Conservation (phyloP, 176 grass and related monocot genomes). For the Avena sativa region DNA sequence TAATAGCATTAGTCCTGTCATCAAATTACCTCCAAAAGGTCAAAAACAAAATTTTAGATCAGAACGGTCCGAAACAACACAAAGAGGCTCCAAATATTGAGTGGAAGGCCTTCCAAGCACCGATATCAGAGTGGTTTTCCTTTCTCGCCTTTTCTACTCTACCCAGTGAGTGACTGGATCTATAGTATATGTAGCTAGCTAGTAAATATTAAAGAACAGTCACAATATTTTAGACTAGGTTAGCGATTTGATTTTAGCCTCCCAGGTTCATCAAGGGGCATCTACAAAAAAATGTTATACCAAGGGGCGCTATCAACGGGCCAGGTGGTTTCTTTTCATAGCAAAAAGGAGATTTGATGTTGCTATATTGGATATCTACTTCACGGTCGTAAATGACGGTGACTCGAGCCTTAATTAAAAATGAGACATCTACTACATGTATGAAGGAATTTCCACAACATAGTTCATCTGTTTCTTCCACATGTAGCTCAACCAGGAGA, state of each 20-base stretch:
- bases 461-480: no score
- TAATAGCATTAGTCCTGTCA: neutral
- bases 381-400: neutral
- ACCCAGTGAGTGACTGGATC: neutral
- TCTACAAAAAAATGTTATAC: neutral
- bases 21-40: neutral
- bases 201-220: neutral
- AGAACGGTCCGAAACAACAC: neutral
- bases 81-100: neutral
- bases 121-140: neutral
- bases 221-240: neutral
- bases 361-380: neutral
- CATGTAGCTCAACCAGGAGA: no score
- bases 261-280: conserved; percentile 5
- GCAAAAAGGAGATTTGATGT: neutral
- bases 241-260: neutral
- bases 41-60: neutral
- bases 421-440: neutral
- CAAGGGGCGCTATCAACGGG: neutral
- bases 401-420: neutral
- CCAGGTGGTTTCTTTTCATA: neutral
- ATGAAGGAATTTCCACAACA: no score
- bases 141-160: neutral
- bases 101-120: neutral
- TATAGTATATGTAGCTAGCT: neutral